Evolutionary conservation across 2,329 filamentous ascomycete species (phyloP), one percentile per base, ranked within the genome.

Genomic region (Botrytis medusae): DNA sequence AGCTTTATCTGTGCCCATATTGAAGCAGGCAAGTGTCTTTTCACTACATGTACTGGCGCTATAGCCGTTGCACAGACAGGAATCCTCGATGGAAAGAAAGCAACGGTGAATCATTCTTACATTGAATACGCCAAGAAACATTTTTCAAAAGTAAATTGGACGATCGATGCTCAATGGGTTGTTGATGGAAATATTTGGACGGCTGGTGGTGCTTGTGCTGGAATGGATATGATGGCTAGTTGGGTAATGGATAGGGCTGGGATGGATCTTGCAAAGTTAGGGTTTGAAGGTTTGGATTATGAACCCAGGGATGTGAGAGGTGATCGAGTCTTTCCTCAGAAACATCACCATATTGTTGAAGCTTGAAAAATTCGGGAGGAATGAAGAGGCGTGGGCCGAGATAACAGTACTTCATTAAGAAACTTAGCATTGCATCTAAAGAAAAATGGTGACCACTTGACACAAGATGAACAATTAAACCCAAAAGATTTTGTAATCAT

Each of bases 121-220:
- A 79, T 81, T 62, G 77, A 78, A 1, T 77, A 76, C 70, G 77
- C 82, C 0, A 81, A 78, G 70, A 75, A 80, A 40, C 74, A 76
- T 12, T 81, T 79, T 7, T 83, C 85, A 0, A 80, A 83, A 0
- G 84, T 86, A 18, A 82, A 84, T 6, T 86, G 84, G 85, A 81
- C 81, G 1, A 79, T 75, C 42, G 81, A 84, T 32, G 65, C 42
- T 73, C 83, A 85, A 74, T 86, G 84, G 84, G 78, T 85, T 72
- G 73, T 83, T 0, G 84, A 86, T 67, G 83, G 81, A 0, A 85
- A 85, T 54, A 80, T 86, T 44, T 86, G 85, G 85, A 86, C 85
- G 3, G 83, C 82, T 0, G 81, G 81, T 1, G 85, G 85, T 22
- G 83, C 85, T 0, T 77, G 83, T 25, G 84, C 85, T 8, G 85